Percentiles rank a stretch among this genome's conserved stretches.
Conservation (phyloP, 179 eudicot species). For the Amaranthus tricolor region DNA sequence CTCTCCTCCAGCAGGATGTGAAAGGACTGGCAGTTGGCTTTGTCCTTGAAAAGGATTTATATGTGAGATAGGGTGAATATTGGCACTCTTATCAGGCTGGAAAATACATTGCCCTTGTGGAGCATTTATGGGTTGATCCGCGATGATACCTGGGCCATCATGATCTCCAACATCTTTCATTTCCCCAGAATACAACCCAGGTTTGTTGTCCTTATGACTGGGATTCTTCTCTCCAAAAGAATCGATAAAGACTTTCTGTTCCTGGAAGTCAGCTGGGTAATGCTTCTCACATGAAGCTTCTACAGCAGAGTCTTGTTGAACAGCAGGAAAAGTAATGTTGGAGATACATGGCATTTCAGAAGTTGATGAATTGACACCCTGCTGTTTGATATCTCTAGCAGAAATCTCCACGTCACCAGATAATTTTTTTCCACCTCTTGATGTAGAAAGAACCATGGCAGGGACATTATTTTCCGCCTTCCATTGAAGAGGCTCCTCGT, state of each 20-base stretch:
- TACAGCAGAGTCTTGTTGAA: conserved; percentile 18
- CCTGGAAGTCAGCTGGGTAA: conserved; percentile 26
- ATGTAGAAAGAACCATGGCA: conserved; percentile 18
- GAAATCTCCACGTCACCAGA: conserved; percentile 32
- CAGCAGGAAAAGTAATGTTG: conserved; percentile 23
- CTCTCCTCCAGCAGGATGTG: too few species aligned
- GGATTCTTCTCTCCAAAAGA: conserved; percentile 33
- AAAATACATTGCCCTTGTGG: conserved; percentile 32
- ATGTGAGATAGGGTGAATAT: conserved; percentile 26
- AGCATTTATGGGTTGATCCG: conserved; percentile 16
- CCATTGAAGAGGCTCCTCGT: conserved; percentile 27
- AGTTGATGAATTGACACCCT: conserved; percentile 10
- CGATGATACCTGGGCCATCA: conserved; percentile 15
- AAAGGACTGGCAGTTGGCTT: conserved; percentile 32
- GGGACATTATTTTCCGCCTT: conserved; percentile 17
- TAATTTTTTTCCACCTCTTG: conserved; percentile 24
- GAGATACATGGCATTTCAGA: conserved; percentile 21
- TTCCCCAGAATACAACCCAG: conserved; percentile 20
- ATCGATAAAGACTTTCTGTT: conserved; percentile 31
- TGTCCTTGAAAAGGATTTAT: conserved; percentile 29
- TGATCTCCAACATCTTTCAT: conserved; percentile 16
- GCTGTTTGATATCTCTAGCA: conserved; percentile 18
- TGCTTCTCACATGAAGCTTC: conserved; percentile 30
- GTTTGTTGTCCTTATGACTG: conserved; percentile 18
- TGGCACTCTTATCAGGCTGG: conserved; percentile 29